Evolutionary conservation across 352 stramenopile genomes (phyloP), one percentile per base, ranked within the genome.

Genomic region (Pythium volutum): DNA sequence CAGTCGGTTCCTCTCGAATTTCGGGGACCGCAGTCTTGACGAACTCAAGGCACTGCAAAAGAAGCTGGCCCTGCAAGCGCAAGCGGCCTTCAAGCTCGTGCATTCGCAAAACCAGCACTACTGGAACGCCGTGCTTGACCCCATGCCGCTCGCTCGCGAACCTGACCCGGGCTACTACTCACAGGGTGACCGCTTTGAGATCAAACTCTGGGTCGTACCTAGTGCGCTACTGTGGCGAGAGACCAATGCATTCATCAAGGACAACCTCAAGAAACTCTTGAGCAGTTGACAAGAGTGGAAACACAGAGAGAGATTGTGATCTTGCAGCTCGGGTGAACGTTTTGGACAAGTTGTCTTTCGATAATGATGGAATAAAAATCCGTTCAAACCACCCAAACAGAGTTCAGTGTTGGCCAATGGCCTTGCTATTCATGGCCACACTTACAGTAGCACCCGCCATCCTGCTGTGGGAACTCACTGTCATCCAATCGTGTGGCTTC

Each of bases 151-250:
- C 18, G 20, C 29, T 3, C 29, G 29, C 20, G 31, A 42, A 18
- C 23, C 43, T 3, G 45, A 54, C 22, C 49, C 50, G 29, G 59
- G 41, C 8, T 54, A 48, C 33, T 60, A 50, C 42, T 38, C 42
- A 22, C 27, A 15, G 5, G 51, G 51, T 9, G 59, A 67, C 22
- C 51, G 34, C 41, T 61, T 61, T 26, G 27, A 67, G n/a, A 56
- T 61, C 39, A 53, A 61, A 33, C 22, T 46, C 23, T 67, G 52
- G 59, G n/a, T 67, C 41, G 25, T 61, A 23, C 50, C 59, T 1
- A 54, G 59, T 29, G 51, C 45, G 2, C 16, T 49, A 26, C 43
- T 67, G 11, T 67, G 59, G 59, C 11, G 27, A 11, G 47, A 50
- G 15, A 16, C 27, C 18, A 12, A 4, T 34, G 57, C 39, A 0